A percentile compares a stretch with the other conserved stretches of the same genome.
Evolutionary conservation across 1,284 basidiomycete genomes (phyloP).

Genomic region (Fereydounia khargensis): DNA sequence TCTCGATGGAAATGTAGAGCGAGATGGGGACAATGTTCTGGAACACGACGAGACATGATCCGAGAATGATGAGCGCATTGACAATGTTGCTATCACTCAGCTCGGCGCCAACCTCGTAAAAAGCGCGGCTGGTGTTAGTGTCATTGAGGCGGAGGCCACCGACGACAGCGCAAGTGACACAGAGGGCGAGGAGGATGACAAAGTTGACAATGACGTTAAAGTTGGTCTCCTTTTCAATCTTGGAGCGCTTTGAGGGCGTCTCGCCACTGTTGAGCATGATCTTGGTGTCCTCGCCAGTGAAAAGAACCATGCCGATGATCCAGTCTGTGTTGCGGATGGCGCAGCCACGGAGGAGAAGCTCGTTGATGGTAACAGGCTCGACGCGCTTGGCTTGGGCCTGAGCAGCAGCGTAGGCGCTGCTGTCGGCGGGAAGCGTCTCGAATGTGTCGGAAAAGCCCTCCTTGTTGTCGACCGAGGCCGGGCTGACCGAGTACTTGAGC

Average conservation of each 20-base stretch:
- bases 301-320: conserved; percentile 90
- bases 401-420: conserved; percentile 35
- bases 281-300: conserved; percentile 93
- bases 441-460: conserved; percentile 8
- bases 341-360: conserved; percentile 87
- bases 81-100: conserved; percentile 62
- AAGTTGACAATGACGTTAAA: conserved; percentile 98
- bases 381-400: conserved; percentile 54
- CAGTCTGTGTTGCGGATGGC: conserved; percentile 88
- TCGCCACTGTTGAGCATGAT: conserved; percentile 95
- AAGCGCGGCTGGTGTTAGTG: conserved; percentile 68
- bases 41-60: conserved; percentile 73
- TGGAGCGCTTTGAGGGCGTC: conserved; percentile 76
- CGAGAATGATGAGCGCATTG: conserved; percentile 85
- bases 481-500: conserved; percentile 65
- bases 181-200: conserved; percentile 74
- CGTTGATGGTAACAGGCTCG: conserved; percentile 75
- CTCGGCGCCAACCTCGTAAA: conserved; percentile 61
- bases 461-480: conserved; percentile 37
- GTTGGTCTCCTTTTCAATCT: conserved; percentile 98
- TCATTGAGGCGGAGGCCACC: conserved; percentile 71
- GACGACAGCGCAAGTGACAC: conserved; percentile 69
- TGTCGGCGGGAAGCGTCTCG: conserved; percentile 20
- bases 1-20: conserved; percentile 94
- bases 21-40: conserved; percentile 98